Conservation (phyloP, 441 rosid species). For the Gossypium schwendimanii region DNA sequence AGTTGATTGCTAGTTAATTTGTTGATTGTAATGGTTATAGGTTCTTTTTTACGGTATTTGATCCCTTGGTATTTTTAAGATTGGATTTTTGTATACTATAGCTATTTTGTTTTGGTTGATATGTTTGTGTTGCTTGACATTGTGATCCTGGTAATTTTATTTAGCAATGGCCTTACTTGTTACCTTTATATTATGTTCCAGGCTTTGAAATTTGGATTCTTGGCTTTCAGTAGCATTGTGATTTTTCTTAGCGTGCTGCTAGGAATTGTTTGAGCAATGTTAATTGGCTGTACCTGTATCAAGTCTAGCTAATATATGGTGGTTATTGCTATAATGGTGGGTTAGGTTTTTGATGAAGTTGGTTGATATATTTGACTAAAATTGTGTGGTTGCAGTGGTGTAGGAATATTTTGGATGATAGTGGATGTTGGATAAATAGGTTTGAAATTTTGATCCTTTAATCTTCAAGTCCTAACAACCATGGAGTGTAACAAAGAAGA, state of each 20-base stretch:
- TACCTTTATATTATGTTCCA: not conserved
- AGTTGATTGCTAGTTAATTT: not conserved
- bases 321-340: not conserved
- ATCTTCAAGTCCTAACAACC: not conserved
- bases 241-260: not conserved
- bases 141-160: not conserved
- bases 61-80: not conserved
- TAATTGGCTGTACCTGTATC: not conserved
- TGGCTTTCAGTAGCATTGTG: not conserved
- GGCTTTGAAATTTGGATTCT: slow-evolving; percentile 5
- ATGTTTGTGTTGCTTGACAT: not conserved
- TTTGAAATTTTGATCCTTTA: not conserved
- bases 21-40: not conserved
- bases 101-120: not conserved
- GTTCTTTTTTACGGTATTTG: not conserved
- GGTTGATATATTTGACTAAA: not conserved
- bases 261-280: not conserved
- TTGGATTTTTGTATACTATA: not conserved
- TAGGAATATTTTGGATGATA: not conserved
- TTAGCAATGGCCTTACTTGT: not conserved
- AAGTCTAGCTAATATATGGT: not conserved
- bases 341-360: not conserved
- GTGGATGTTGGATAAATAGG: not conserved
- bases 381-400: not conserved
- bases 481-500: slow-evolving; percentile 80